These are phyloP conservation scores for Backusella psychrophila DNA, from an alignment of 192 early-diverging fungal species.

Conservation along the genomic window DNA sequence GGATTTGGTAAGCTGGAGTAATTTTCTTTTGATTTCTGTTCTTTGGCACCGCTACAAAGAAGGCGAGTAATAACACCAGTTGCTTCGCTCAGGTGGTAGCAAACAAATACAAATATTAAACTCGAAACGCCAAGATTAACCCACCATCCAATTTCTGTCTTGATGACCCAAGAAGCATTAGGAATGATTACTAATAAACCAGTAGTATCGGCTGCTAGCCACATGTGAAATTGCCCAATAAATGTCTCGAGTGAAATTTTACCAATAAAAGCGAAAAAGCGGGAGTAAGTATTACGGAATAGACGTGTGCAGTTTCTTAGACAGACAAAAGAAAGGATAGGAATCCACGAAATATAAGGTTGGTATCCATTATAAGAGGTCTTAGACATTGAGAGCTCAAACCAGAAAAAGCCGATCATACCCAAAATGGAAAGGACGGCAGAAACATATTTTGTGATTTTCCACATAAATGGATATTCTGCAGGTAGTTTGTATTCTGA, in stretches of 20 bases:
- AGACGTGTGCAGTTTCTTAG: slow-evolving; percentile 61
- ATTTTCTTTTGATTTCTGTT: slow-evolving; percentile 9
- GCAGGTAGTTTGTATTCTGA: slow-evolving; percentile 33
- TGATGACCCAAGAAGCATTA: slow-evolving; percentile 38
- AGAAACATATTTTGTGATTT: slow-evolving; percentile 32
- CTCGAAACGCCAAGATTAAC: slow-evolving; percentile 47
- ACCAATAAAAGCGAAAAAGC: slow-evolving; percentile 58
- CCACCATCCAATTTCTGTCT: slow-evolving; percentile 41
- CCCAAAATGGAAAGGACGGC: slow-evolving; percentile 37
- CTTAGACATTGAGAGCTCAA: slow-evolving; percentile 53
- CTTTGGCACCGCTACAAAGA: slow-evolving; percentile 16
- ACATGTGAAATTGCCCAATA: slow-evolving; percentile 78
- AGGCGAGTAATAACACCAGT: slow-evolving; percentile 35
- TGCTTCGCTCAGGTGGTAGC: slow-evolving; percentile 45
- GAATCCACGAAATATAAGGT: slow-evolving; percentile 62
- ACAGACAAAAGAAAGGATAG: slow-evolving; percentile 61
- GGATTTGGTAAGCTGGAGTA: background rate
- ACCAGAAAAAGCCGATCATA: slow-evolving; percentile 53
- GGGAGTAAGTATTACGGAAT: slow-evolving; percentile 52
- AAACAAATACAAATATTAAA: slow-evolving; percentile 50
- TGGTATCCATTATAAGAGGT: slow-evolving; percentile 65
- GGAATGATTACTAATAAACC: slow-evolving; percentile 59
- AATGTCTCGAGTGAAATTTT: slow-evolving; percentile 72
- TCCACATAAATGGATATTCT: slow-evolving; percentile 40
- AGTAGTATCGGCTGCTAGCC: slow-evolving; percentile 73